These are phyloP conservation scores for Trametes hirsuta DNA, from an alignment of 1,284 basidiomycete species.

Conservation along the genomic window DNA sequence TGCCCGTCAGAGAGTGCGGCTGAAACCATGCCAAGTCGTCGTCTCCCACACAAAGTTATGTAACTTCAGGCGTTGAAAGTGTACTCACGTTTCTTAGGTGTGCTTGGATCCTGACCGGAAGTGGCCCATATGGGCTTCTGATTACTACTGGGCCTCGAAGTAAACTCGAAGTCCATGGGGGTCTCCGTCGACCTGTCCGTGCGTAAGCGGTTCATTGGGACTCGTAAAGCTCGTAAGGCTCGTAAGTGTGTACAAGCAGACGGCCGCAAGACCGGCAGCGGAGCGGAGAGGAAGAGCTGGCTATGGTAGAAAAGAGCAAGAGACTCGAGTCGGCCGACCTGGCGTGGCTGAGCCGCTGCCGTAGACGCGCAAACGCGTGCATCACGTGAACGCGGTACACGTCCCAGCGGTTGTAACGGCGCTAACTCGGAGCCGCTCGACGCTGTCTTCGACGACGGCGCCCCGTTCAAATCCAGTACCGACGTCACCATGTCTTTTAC, in stretches of 20 bases:
- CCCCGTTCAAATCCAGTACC: too few species aligned
- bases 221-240: neutral
- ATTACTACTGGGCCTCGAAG: constrained; percentile 50
- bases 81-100: constrained; percentile 68
- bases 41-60: neutral
- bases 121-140: constrained; percentile 62
- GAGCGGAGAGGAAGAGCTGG: neutral
- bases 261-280: neutral
- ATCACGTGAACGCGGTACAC: constrained; percentile 34
- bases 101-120: constrained; percentile 44
- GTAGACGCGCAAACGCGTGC: constrained; percentile 30
- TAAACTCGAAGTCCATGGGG: constrained; percentile 82
- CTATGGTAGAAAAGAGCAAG: constrained; percentile 18
- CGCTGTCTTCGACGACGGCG: too few species aligned
- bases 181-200: constrained; percentile 64
- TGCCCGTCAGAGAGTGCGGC: neutral
- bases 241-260: neutral
- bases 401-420: neutral
- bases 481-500: constrained; percentile 15
- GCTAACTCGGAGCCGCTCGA: neutral
- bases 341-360: constrained; percentile 18
- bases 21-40: neutral
- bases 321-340: constrained; percentile 10
- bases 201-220: constrained; percentile 21
- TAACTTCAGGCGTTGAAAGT: neutral